A percentile compares a stretch with the other conserved stretches of the same genome.
phyloP scores from a whole-genome alignment of 2,329 filamentous ascomycete species.

The Diaporthe amygdali region DNA sequence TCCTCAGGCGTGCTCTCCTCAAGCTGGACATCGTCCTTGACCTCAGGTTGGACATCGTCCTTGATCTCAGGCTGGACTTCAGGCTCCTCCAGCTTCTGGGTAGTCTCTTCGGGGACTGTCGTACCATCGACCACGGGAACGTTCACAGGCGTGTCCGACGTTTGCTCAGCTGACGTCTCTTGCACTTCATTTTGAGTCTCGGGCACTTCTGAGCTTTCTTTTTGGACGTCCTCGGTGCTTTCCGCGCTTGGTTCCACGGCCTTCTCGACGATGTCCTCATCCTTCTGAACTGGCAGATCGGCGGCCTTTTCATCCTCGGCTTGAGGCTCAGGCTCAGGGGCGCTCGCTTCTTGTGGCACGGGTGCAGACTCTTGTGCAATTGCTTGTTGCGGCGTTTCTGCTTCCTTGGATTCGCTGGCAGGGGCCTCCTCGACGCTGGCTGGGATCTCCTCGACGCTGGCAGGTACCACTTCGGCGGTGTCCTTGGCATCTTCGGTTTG shows the following conservation, averaged over 20 bases:
- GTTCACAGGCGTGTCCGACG: neutral
- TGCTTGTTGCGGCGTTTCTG: neutral
- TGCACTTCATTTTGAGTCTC: neutral
- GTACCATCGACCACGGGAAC: neutral
- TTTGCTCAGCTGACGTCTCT: neutral
- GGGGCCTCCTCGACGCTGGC: conserved; percentile 19
- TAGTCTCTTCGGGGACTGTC: conserved; percentile 19
- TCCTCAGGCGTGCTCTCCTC: conserved; percentile 18
- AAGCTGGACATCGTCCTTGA: conserved; percentile 8
- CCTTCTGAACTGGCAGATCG: neutral
- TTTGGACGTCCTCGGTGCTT: conserved; percentile 6
- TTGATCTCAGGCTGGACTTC: neutral
- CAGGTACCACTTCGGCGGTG: neutral
- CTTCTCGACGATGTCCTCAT: conserved; percentile 15
- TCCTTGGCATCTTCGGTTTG: too few relatives aligned
- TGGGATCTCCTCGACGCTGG: conserved; percentile 20
- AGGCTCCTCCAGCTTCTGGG: conserved; percentile 3
- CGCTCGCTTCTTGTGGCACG: neutral
- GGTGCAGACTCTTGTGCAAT: conserved; percentile 17
- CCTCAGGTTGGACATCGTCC: neutral
- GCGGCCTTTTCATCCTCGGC: neutral
- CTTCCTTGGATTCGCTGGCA: neutral
- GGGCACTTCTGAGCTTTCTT: neutral
- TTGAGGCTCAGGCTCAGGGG: neutral
- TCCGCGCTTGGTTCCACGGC: conserved; percentile 13